These are phyloP conservation scores for Mallotus nudiflorus DNA, from an alignment of 345 rosid species.

Conservation along the genomic window DNA sequence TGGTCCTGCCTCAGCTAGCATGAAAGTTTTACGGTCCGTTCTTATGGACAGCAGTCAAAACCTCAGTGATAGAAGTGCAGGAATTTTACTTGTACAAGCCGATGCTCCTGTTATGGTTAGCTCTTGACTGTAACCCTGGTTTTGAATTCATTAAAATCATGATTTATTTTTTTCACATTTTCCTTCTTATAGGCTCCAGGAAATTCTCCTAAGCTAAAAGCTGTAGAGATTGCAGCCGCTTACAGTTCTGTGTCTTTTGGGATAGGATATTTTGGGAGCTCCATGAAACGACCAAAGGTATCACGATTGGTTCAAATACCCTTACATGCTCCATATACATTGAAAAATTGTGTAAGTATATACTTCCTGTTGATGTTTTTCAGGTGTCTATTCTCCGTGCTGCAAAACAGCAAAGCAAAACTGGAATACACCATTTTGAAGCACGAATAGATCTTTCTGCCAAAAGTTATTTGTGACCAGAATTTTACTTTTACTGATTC, in stretches of 20 bases:
- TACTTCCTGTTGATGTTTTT: not conserved
- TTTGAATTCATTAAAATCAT: not conserved
- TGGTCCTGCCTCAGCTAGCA: conserved; percentile 92
- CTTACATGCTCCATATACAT: too few relatives aligned
- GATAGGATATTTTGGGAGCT: conserved; percentile 84
- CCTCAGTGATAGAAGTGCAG: conserved; percentile 58
- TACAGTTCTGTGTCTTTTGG: conserved; percentile 81
- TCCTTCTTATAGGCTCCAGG: conserved; percentile 46
- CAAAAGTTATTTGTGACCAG: not conserved
- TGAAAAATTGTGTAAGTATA: not conserved
- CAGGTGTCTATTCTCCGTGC: conserved; percentile 76
- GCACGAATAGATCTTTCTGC: conserved; percentile 65
- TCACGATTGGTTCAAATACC: too few relatives aligned
- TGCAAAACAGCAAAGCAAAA: conserved; percentile 34
- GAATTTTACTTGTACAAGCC: conserved; percentile 78
- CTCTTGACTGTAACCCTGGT: conserved; percentile 6
- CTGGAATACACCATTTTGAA: conserved; percentile 71
- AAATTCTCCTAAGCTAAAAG: conserved; percentile 50
- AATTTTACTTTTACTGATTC: not conserved
- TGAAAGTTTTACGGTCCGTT: conserved; percentile 59
- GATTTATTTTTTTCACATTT: not conserved
- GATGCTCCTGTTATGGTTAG: conserved; percentile 65
- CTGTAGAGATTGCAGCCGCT: conserved; percentile 89
- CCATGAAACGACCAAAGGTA: conserved; percentile 87
- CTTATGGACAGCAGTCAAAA: conserved; percentile 44